These are phyloP conservation scores for Casuarina equisetifolia DNA, from an alignment of 306 rosid genomes.

Conservation along the genomic window DNA sequence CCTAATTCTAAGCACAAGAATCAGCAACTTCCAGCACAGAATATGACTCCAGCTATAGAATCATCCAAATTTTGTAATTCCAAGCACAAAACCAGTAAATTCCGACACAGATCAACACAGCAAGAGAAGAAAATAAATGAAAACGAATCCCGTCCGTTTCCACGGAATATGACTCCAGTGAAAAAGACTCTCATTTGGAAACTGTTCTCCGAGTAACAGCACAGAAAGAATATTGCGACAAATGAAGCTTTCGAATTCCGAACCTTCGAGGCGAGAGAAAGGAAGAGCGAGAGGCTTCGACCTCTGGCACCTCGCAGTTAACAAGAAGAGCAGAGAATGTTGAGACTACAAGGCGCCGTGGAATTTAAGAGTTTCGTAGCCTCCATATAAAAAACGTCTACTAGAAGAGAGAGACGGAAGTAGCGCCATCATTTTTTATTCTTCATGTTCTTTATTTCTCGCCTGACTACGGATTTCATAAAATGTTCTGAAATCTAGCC, in stretches of 20 bases:
- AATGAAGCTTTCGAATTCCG: conserved; percentile 13
- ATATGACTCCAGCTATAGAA: conserved; percentile 3
- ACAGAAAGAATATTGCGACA: conserved; percentile 3
- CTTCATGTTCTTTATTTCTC: neutral
- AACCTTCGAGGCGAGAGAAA: conserved; percentile 22
- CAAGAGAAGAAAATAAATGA: conserved; percentile 15
- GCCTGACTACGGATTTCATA: neutral
- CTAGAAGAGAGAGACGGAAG: neutral
- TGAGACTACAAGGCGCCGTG: neutral
- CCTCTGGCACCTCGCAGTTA: neutral
- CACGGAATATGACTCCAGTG: neutral
- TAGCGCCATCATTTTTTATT: conserved; percentile 2
- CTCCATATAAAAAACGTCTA: neutral
- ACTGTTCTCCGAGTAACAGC: neutral
- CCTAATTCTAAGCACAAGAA: conserved; percentile 20
- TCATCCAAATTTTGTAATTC: conserved; percentile 19
- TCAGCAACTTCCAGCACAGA: conserved; percentile 6
- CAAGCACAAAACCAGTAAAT: conserved; percentile 15
- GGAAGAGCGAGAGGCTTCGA: neutral
- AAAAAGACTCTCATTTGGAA: conserved; percentile 3
- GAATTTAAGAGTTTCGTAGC: neutral
- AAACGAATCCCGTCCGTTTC: neutral
- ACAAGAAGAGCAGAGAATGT: neutral
- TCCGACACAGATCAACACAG: conserved; percentile 4
- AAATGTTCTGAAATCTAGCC: no score